Conservation (phyloP, 257 asterid species). For the Knoxia roxburghii region DNA sequence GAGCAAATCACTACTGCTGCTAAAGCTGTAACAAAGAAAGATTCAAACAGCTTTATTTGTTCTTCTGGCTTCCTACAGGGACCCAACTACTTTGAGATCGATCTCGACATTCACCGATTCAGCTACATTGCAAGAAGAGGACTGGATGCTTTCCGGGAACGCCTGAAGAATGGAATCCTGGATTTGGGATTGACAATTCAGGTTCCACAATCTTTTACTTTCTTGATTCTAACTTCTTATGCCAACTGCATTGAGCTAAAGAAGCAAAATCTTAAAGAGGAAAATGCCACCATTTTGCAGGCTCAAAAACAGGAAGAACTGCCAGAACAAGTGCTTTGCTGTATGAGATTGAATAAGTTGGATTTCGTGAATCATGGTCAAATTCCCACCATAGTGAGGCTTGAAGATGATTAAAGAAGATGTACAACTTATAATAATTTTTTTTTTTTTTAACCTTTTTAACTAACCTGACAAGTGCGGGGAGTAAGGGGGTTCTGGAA, state of each 20-base stretch:
- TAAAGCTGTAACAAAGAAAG: too few species aligned
- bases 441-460: background rate
- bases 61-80: conserved; percentile 57
- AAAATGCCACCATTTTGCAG: conserved; percentile 20
- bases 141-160: conserved; percentile 74
- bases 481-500: background rate
- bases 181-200: conserved; percentile 85
- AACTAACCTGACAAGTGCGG: background rate
- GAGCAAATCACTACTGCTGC: too few species aligned
- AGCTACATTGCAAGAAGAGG: conserved; percentile 92
- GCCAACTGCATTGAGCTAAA: background rate
- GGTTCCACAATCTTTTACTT: conserved; percentile 28
- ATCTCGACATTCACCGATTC: conserved; percentile 88
- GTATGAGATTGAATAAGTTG: conserved; percentile 72
- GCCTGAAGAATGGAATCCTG: conserved; percentile 56
- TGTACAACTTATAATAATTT: background rate
- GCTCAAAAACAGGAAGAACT: conserved; percentile 86
- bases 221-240: background rate
- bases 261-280: too few species aligned
- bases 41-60: too few species aligned
- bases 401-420: conserved; percentile 35
- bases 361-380: conserved; percentile 72
- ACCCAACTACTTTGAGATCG: conserved; percentile 75
- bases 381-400: conserved; percentile 61
- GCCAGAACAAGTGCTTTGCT: conserved; percentile 70